Percentiles rank a stretch among this genome's conserved stretches.
Conservation (phyloP, 2,329 filamentous ascomycete genomes). For the Colletotrichum higginsianum region DNA sequence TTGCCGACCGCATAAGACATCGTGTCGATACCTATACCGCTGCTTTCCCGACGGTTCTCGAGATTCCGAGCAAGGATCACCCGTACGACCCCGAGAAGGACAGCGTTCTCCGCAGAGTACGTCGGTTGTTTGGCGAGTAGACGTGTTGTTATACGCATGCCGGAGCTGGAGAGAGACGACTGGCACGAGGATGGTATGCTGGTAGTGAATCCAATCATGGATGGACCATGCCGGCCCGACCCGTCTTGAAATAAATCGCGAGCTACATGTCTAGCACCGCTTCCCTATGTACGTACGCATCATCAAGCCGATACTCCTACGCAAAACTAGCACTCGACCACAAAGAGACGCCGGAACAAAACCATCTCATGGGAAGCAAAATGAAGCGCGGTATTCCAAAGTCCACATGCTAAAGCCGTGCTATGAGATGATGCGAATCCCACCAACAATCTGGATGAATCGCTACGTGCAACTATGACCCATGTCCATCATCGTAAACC, state of each 20-base stretch:
- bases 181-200: not conserved
- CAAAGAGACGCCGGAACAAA: not conserved
- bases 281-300: conserved; percentile 40
- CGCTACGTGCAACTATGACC: conserved; percentile 35
- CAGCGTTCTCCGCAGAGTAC: conserved; percentile 91
- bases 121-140: conserved; percentile 78
- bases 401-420: conserved; percentile 37
- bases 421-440: conserved; percentile 36
- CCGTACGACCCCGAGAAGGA: conserved; percentile 99
- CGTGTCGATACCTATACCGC: conserved; percentile 92
- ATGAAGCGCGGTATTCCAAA: conserved; percentile 27
- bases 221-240: conserved; percentile 12
- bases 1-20: conserved; percentile 94
- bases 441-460: conserved; percentile 34
- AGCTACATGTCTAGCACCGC: conserved; percentile 37
- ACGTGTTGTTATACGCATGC: not conserved
- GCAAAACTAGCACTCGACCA: conserved; percentile 27
- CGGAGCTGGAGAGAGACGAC: not conserved
- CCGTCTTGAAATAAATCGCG: conserved; percentile 30
- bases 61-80: conserved; percentile 99
- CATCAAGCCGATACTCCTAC: conserved; percentile 37
- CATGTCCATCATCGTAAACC: conserved; percentile 38
- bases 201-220: conserved; percentile 7
- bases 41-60: conserved; percentile 94
- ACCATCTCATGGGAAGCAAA: conserved; percentile 11